These are phyloP conservation scores for Jacaranda mimosifolia DNA, from an alignment of 257 asterid genomes.

Conservation along the genomic window DNA sequence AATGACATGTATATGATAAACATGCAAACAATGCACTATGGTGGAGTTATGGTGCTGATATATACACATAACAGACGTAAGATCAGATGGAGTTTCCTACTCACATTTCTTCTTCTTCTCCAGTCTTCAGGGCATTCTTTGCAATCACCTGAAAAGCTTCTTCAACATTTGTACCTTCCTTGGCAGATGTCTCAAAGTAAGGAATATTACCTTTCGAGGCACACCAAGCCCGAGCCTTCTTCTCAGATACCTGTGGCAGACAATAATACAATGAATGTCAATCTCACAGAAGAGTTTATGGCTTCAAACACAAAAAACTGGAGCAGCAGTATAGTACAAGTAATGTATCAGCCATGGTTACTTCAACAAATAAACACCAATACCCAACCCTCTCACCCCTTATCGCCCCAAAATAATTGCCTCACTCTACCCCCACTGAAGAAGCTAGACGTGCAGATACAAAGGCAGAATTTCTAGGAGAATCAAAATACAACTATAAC, in stretches of 20 bases:
- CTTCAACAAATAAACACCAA: not conserved
- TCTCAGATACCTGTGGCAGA: constrained; percentile 83
- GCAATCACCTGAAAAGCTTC: constrained; percentile 98
- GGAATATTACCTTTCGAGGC: constrained; percentile 97
- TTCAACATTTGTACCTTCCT: constrained; percentile 94
- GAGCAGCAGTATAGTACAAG: not conserved
- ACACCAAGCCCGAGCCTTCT: constrained; percentile 99
- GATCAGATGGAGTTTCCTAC: constrained; percentile 38
- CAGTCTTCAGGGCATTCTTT: constrained; percentile 91
- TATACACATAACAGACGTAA: not conserved
- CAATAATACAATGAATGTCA: constrained; percentile 16
- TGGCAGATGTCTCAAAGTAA: constrained; percentile 98
- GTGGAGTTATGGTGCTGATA: not conserved
- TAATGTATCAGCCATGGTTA: not conserved
- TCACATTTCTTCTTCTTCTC: constrained; percentile 97
- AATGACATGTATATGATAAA: not conserved
- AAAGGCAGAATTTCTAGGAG: not conserved
- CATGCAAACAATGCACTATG: not conserved
- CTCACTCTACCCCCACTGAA: not conserved
- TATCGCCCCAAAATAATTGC: not conserved
- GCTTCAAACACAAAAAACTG: not conserved
- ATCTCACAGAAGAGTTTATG: constrained; percentile 14
- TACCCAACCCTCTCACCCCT: not conserved
- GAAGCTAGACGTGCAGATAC: not conserved
- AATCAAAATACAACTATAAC: not conserved